Evolutionary conservation across 805 yeast genomes (phyloP), one percentile per base, ranked within the genome.

Genomic region (Metschnikowia chrysomelidarum): DNA sequence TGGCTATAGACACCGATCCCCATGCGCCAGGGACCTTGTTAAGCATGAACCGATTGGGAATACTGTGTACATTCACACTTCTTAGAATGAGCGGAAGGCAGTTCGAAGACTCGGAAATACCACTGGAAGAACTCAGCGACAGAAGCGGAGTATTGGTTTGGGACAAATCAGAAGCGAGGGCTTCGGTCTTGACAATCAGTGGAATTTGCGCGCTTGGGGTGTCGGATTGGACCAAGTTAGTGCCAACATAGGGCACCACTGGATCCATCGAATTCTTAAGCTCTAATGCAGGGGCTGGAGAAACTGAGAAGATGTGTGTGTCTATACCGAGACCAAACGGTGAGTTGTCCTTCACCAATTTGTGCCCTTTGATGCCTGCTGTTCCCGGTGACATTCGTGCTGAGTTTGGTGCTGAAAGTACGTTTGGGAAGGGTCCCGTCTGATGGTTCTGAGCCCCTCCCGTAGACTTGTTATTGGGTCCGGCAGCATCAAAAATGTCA

Each of bases 61-160:
- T 76, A 0, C 84, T 72, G 27, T 71, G 64, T 0, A 80, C 64
- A 13, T 86, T 80, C 40, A 82, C 73, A 26, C 80, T 75, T 40
- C 89, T 61, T 18, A 84, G 56, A 8, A 84, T 65, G 57, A 84
- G 76, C 2, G 88, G 89, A 21, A 83, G 56, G 58, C 80, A 80
- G 44, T 80, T 82, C 5, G 85, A 60, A 0, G 71, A 59, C 34
- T 67, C 71, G 2, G 60, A 45, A n/a, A 32, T 14, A 10, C 26
- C 34, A 19, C 27, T 29, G 18, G 37, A 24, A 4, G 34, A 2
- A 25, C 41, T 33, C 12, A 34, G 27, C 12, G 21, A 28, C 16
- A 34, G 27, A 0, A 26, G n/a, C 5, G 41, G 44, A 10, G 38
- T 31, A n/a, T n/a, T n/a, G n/a, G n/a, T n/a, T n/a, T n/a, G n/a